These are phyloP conservation scores for Volvox africanus DNA, from an alignment of 139 green algal genomes.

Conservation along the genomic window DNA sequence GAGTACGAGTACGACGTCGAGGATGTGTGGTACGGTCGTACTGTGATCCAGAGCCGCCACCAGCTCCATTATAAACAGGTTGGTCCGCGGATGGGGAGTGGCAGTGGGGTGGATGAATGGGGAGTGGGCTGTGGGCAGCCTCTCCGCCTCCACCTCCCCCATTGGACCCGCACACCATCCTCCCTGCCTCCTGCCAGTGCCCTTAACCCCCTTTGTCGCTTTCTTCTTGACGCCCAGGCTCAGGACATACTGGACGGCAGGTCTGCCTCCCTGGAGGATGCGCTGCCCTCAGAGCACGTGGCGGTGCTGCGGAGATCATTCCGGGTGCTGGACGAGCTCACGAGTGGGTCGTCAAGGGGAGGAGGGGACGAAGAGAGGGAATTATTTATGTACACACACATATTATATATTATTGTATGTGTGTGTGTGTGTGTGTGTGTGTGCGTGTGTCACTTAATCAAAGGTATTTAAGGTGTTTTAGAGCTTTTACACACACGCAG, in stretches of 20 bases:
- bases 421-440: too few relatives aligned
- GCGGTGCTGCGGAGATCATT: constrained; percentile 46
- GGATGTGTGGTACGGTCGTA: constrained; percentile 74
- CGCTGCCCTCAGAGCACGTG: constrained; percentile 45
- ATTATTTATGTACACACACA: too few relatives aligned
- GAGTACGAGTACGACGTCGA: constrained; percentile 49
- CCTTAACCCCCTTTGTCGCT: too few relatives aligned
- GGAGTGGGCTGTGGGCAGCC: background rate
- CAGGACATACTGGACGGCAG: constrained; percentile 72
- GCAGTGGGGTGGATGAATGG: background rate
- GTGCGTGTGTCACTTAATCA: too few relatives aligned
- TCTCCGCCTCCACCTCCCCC: background rate
- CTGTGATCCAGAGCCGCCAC: constrained; percentile 72
- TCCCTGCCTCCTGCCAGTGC: too few relatives aligned
- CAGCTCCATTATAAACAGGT: constrained; percentile 83
- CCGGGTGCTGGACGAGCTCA: constrained; percentile 46
- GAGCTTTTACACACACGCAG: too few relatives aligned
- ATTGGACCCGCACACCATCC: too few relatives aligned
- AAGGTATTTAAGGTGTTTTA: too few relatives aligned
- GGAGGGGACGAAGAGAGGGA: too few relatives aligned
- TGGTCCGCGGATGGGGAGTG: too few relatives aligned
- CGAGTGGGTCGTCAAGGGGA: background rate
- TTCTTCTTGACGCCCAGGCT: background rate
- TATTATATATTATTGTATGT: too few relatives aligned
- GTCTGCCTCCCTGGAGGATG: constrained; percentile 37